Evolutionary conservation across 164 flowering plant species (phyloP).

Genomic region (Liquidambar formosana): DNA sequence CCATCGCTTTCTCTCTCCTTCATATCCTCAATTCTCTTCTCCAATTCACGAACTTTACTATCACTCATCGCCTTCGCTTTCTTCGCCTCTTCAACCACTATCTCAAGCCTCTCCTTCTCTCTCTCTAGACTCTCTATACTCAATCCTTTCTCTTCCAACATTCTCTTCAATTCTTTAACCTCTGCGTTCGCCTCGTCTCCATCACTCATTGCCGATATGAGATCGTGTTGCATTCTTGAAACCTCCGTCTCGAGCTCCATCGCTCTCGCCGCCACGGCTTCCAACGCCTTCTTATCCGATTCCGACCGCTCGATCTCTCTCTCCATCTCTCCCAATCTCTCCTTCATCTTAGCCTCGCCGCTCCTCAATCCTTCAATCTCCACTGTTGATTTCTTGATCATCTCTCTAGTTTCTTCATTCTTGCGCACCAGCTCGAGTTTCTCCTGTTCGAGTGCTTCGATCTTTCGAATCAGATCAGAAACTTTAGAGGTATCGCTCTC

Average conservation of each 20-base stretch:
- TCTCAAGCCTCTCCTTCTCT: slow-evolving; percentile 26
- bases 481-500: slow-evolving; percentile 13
- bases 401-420: slow-evolving; percentile 29
- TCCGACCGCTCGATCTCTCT: slow-evolving; percentile 26
- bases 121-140: slow-evolving; percentile 33
- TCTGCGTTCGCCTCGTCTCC: slow-evolving; percentile 41
- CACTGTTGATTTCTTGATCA: slow-evolving; percentile 26
- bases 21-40: slow-evolving; percentile 12
- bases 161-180: slow-evolving; percentile 29
- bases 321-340: slow-evolving; percentile 22
- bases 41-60: slow-evolving; percentile 13
- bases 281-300: slow-evolving; percentile 39
- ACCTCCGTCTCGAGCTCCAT: slow-evolving; percentile 63
- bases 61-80: slow-evolving; percentile 8
- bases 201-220: slow-evolving; percentile 41
- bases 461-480: slow-evolving; percentile 31
- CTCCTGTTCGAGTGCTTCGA: slow-evolving; percentile 45
- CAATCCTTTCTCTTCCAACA: slow-evolving; percentile 37
- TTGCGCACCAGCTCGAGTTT: slow-evolving; percentile 29
- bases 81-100: slow-evolving; percentile 17
- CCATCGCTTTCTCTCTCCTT: not conserved
- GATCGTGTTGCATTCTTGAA: slow-evolving; percentile 64
- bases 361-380: slow-evolving; percentile 39
- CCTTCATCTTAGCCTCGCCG: slow-evolving; percentile 34
- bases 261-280: slow-evolving; percentile 46